Evolutionary conservation across 352 stramenopile species (phyloP).

Genomic region (Globisporangium middletonii): DNA sequence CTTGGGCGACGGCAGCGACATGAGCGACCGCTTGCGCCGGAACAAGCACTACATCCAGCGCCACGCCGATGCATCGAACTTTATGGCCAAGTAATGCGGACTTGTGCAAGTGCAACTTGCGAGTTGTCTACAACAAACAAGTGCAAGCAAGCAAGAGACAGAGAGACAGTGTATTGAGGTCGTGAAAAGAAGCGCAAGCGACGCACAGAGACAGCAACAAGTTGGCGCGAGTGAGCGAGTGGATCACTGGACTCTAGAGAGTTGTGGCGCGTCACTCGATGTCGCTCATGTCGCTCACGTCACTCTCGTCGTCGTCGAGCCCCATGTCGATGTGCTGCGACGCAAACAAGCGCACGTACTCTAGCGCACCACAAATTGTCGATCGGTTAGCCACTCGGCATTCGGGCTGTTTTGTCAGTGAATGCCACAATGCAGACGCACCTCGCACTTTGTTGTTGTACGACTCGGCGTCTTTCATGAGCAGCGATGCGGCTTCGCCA

Average conservation of each 20-base stretch:
- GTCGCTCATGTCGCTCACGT: constrained; percentile 85
- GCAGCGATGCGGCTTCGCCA: constrained; percentile 80
- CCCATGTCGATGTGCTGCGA: constrained; percentile 76
- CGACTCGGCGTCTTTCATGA: constrained; percentile 84
- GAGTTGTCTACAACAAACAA: not conserved
- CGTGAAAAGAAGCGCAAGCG: constrained; percentile 9
- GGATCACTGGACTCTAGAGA: not conserved
- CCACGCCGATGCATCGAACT: constrained; percentile 72
- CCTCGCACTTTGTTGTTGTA: constrained; percentile 89
- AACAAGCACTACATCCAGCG: constrained; percentile 86
- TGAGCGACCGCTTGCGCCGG: constrained; percentile 66
- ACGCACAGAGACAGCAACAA: constrained; percentile 5
- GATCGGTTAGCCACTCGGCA: not conserved
- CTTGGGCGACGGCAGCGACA: constrained; percentile 45
- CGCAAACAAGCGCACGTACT: constrained; percentile 76
- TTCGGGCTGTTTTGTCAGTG: not conserved
- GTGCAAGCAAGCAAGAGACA: not conserved
- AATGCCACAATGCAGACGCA: constrained; percentile 15
- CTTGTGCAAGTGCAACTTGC: too few relatives aligned
- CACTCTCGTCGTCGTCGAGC: constrained; percentile 61
- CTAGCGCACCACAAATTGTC: constrained; percentile 16
- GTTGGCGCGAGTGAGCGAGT: not conserved
- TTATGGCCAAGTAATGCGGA: constrained; percentile 54
- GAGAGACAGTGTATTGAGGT: not conserved
- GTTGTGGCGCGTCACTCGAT: constrained; percentile 20